Percentiles rank a stretch among this genome's conserved stretches.
phyloP scores from a whole-genome alignment of 164 flowering plant species.

The Umbilicus rupestris region DNA sequence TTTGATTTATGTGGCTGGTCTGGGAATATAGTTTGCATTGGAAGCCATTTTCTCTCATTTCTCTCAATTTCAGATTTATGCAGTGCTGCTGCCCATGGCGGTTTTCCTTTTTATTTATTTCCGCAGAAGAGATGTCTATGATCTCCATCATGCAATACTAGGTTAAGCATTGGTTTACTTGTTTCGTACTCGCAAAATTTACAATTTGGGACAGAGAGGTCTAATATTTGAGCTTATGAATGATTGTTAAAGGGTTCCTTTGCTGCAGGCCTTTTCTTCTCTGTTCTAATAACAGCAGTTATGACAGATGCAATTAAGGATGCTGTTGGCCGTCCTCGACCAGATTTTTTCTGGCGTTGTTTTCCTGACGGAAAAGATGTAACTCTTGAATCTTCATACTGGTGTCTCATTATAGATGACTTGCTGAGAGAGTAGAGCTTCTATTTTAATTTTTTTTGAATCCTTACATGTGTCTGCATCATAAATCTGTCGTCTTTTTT shows the following conservation, averaged over 20 bases:
- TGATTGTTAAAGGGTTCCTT: slow-evolving; percentile 6
- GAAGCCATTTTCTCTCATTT: not conserved
- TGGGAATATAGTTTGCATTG: not conserved
- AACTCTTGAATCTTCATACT: slow-evolving; percentile 9
- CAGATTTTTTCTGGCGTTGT: slow-evolving; percentile 84
- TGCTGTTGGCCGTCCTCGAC: slow-evolving; percentile 78
- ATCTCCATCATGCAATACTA: slow-evolving; percentile 65
- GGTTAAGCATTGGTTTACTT: slow-evolving; percentile 24
- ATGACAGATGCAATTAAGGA: slow-evolving; percentile 56
- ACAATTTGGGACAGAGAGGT: not conserved
- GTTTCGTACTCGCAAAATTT: not conserved
- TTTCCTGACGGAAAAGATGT: slow-evolving; percentile 78
- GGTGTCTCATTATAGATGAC: not conserved
- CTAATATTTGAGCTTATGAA: not conserved
- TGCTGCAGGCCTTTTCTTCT: slow-evolving; percentile 48
- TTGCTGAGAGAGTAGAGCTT: not conserved
- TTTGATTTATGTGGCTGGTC: not conserved
- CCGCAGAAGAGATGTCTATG: slow-evolving; percentile 58
- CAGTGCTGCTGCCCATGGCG: slow-evolving; percentile 39
- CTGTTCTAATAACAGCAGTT: slow-evolving; percentile 47
- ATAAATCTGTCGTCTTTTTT: not conserved
- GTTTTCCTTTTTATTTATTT: slow-evolving; percentile 38
- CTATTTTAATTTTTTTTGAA: not conserved
- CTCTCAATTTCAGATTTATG: slow-evolving; percentile 27
- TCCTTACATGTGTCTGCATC: not conserved